Percentiles rank a stretch among this genome's conserved stretches.
These are phyloP conservation scores for Trametes villosa DNA, from an alignment of 768 basidiomycete genomes.

Conservation along the genomic window DNA sequence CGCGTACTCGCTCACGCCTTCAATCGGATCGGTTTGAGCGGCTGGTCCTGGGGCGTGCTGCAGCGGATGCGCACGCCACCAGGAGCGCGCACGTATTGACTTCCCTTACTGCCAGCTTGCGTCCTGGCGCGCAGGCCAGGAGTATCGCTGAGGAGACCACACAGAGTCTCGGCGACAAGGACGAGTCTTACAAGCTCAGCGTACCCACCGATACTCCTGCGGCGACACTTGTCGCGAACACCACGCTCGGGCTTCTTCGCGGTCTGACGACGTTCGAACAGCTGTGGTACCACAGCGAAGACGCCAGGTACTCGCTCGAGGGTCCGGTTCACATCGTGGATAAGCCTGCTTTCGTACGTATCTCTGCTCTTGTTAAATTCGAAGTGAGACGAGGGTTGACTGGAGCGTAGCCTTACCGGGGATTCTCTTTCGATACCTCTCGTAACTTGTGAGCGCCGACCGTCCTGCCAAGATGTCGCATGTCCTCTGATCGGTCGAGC, in stretches of 20 bases:
- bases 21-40: slow-evolving; percentile 42
- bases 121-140: slow-evolving; percentile 16
- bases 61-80: slow-evolving; percentile 36
- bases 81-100: slow-evolving; percentile 30
- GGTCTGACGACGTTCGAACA: slow-evolving; percentile 62
- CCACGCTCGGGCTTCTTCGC: slow-evolving; percentile 53
- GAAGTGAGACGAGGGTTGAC: background rate
- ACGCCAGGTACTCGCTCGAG: slow-evolving; percentile 41
- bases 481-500: background rate
- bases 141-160: slow-evolving; percentile 44
- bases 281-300: slow-evolving; percentile 49
- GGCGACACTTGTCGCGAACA: slow-evolving; percentile 47
- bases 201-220: slow-evolving; percentile 42
- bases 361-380: background rate
- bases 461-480: no score
- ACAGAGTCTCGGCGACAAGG: slow-evolving; percentile 39
- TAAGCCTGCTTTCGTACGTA: slow-evolving; percentile 50
- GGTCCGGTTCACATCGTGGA: slow-evolving; percentile 50
- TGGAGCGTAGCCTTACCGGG: slow-evolving; percentile 62
- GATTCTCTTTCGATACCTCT: slow-evolving; percentile 78
- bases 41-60: slow-evolving; percentile 46
- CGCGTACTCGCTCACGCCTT: slow-evolving; percentile 37
- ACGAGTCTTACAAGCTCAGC: slow-evolving; percentile 49
- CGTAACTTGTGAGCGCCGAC: slow-evolving; percentile 74
- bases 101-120: slow-evolving; percentile 36